phyloP scores from a whole-genome alignment of 176 grass and related monocot species.

The Canna indica region DNA sequence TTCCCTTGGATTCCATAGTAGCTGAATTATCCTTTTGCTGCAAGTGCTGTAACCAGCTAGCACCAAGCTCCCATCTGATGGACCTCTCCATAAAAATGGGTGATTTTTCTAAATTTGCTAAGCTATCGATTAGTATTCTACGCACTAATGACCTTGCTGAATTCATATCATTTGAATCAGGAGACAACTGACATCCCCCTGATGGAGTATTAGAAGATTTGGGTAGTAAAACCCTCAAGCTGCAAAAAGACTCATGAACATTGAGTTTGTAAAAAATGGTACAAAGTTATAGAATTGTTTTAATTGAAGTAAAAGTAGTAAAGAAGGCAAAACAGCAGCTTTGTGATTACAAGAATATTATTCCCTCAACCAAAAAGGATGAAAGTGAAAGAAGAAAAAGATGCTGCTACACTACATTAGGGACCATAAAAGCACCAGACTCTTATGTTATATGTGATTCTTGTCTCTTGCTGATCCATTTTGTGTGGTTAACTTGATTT shows the following conservation, averaged over 20 bases:
- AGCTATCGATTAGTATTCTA: constrained; percentile 53
- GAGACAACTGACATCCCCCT: constrained; percentile 28
- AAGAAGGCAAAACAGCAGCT: too few species aligned
- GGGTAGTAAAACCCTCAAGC: constrained; percentile 61
- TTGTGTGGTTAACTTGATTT: too few species aligned
- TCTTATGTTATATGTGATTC: too few species aligned
- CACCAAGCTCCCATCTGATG: constrained; percentile 96
- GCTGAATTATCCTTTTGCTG: constrained; percentile 64
- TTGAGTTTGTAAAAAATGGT: not conserved
- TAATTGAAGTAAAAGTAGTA: not conserved
- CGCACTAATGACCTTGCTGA: constrained; percentile 43
- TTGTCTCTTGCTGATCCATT: too few species aligned
- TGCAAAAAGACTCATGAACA: constrained; percentile 23
- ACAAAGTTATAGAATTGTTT: not conserved
- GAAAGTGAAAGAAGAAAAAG: too few species aligned
- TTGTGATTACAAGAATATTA: too few species aligned
- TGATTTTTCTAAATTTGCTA: constrained; percentile 48
- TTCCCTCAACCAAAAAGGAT: too few species aligned
- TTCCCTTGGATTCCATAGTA: constrained; percentile 27
- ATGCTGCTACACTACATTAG: too few species aligned
- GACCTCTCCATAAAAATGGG: constrained; percentile 27
- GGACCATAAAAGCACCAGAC: too few species aligned
- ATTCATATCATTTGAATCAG: constrained; percentile 27
- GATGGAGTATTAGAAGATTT: constrained; percentile 27
- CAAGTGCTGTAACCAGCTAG: constrained; percentile 69